A percentile compares a stretch with the other conserved stretches of the same genome.
Conservation (phyloP, 345 rosid genomes). For the Gossypium ekmanianum region DNA sequence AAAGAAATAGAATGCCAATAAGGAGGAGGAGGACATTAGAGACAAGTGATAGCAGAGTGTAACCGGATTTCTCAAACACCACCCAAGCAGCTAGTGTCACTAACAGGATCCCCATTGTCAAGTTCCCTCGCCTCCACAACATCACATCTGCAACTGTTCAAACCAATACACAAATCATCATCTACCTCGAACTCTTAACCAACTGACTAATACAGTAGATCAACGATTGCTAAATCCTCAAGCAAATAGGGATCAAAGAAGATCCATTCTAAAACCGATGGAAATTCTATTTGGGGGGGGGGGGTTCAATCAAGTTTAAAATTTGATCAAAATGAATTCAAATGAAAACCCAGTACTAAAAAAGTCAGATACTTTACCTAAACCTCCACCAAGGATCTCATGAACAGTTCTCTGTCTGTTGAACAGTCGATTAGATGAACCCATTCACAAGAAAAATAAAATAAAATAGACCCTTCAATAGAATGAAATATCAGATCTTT, state of each 20-base stretch:
- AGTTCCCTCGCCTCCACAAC: constrained; percentile 72
- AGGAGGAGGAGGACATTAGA: constrained; percentile 90
- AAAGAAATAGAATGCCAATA: constrained; percentile 64
- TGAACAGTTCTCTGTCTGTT: constrained; percentile 62
- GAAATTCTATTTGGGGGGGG: background rate
- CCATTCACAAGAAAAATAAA: constrained; percentile 43
- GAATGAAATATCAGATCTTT: constrained; percentile 44
- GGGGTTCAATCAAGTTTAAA: background rate
- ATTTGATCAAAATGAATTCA: background rate
- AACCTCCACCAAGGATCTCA: constrained; percentile 81
- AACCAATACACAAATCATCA: constrained; percentile 14
- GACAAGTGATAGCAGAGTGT: constrained; percentile 75
- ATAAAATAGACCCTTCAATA: constrained; percentile 9
- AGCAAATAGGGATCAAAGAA: background rate
- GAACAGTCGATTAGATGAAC: constrained; percentile 53
- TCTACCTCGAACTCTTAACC: background rate
- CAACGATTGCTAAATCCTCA: background rate
- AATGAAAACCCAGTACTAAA: background rate
- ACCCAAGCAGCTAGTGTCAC: constrained; percentile 77
- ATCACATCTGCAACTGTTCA: constrained; percentile 86
- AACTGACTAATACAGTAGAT: background rate
- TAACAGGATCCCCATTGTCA: constrained; percentile 57
- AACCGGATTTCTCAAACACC: constrained; percentile 80
- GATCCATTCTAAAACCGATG: background rate
- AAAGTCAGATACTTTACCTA: constrained; percentile 40